A percentile compares a stretch with the other conserved stretches of the same genome.
These are phyloP conservation scores for Ceratocystiopsis brevicomis DNA, from an alignment of 2,329 filamentous ascomycete species.

Conservation along the genomic window DNA sequence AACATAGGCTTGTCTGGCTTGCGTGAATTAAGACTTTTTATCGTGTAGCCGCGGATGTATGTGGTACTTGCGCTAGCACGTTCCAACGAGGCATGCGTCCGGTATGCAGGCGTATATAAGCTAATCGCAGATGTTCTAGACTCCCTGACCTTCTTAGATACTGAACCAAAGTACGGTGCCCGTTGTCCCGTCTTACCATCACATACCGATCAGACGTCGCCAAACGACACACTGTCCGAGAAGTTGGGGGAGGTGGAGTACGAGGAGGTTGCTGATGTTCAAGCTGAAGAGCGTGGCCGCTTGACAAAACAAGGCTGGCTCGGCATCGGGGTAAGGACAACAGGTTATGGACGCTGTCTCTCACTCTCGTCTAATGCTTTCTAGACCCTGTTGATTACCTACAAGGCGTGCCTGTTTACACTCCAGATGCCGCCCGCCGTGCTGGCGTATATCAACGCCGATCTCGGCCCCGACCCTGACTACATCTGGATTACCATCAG, in stretches of 20 bases:
- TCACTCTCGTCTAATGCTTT: background rate
- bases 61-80: too few relatives aligned
- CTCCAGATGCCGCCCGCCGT: constrained; percentile 12
- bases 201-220: too few relatives aligned
- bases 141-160: too few relatives aligned
- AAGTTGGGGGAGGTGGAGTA: background rate
- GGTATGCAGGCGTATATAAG: too few relatives aligned
- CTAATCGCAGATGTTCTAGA: too few relatives aligned
- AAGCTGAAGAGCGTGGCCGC: background rate
- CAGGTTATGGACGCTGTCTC: too few relatives aligned
- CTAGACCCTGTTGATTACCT: background rate
- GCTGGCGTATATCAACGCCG: constrained; percentile 16
- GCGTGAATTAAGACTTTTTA: too few relatives aligned
- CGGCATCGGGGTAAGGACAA: background rate
- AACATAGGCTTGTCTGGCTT: too few relatives aligned
- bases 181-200: too few relatives aligned
- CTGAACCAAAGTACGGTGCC: too few relatives aligned
- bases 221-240: background rate
- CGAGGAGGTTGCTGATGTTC: background rate
- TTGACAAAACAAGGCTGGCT: background rate
- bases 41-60: too few relatives aligned
- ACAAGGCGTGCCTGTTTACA: constrained; percentile 9
- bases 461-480: constrained; percentile 15
- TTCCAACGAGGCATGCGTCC: too few relatives aligned
- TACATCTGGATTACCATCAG: constrained; percentile 15